Conservation (phyloP, 495 filamentous ascomycete species). For the Barbatosphaeria neglecta region DNA sequence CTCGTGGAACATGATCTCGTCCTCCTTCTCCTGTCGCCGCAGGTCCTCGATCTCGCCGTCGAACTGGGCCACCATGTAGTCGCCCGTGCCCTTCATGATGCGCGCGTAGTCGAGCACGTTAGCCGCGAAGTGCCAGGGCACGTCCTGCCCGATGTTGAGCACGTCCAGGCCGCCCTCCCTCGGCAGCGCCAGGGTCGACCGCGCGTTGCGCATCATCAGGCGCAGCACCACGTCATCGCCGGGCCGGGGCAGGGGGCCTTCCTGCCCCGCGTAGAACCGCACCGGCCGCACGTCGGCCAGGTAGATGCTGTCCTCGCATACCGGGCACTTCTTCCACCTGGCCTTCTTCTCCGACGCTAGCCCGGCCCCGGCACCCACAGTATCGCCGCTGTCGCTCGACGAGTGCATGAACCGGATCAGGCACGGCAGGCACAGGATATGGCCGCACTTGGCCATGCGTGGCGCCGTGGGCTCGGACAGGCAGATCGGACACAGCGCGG, state of each 20-base stretch:
- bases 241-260: conserved; percentile 63
- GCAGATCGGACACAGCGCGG: conserved; percentile 84
- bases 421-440: conserved; percentile 94
- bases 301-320: conserved; percentile 86
- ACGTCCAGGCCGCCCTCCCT: conserved; percentile 64
- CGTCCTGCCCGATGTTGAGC: conserved; percentile 52
- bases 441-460: conserved; percentile 93
- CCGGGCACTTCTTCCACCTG: conserved; percentile 90
- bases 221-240: conserved; percentile 83
- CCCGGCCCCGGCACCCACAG: too few species aligned
- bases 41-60: conserved; percentile 66
- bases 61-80: conserved; percentile 75
- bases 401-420: conserved; percentile 93
- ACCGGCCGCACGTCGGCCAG: conserved; percentile 82
- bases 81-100: conserved; percentile 86
- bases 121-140: conserved; percentile 90
- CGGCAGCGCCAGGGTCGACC: conserved; percentile 77
- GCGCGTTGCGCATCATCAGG: conserved; percentile 64
- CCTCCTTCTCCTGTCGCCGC: conserved; percentile 65
- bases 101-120: conserved; percentile 91
- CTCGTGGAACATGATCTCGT: conserved; percentile 87
- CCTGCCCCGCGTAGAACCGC: conserved; percentile 83
- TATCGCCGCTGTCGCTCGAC: conserved; percentile 52
- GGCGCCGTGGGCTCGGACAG: conserved; percentile 83
- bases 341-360: conserved; percentile 43